Evolutionary conservation across 1,284 basidiomycete genomes (phyloP), one percentile per base, ranked within the genome.

Genomic region (Porogramme epimiltina): DNA sequence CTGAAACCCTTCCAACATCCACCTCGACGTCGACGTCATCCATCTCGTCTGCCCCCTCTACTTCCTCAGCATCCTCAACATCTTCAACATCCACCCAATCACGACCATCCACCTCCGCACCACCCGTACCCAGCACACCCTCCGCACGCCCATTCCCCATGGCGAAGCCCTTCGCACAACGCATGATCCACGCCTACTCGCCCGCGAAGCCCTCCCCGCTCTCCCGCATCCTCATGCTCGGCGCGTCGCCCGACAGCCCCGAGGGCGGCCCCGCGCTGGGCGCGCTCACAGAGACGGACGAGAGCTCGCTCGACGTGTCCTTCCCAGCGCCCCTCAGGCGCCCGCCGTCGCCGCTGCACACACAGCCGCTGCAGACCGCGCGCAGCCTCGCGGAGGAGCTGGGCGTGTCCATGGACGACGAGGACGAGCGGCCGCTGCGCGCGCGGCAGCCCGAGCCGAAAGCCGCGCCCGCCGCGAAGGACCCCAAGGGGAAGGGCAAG

Each of bases 121-220:
- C 56, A 1, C 45, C 52, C 24, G 60, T 63, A 31, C 63, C 73
- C 0, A 58, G 51, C 36, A 65, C 59, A 22, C 60, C 64, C 8
- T 55, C 64, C 3, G 38, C 46, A 16, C 73, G 69, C 20, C 74
- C 79, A 2, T 89, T 87, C 72, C 86, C 85, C 0, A 70, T 84
- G 42, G 87, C 86, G 3, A 89, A 87, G 61, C 85, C 87, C 4
- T 70, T 83, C 45, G 84, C 80, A 1, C 67, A 75, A 49, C 81
- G 77, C 49, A 88, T 89, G 84, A 74, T 81, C 2, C 88, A 91
- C 56, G 87, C 87, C 0, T 91, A 91, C 60, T 90, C 89, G 0
- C 88, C 89, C 25, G 83, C 75, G 3, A 84, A 82, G 67, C 88
- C 89, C 0, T 89, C 87, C 58, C 88, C 88, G 1, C 74, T 91